These are phyloP conservation scores for Phytophthora constricta DNA, from an alignment of 352 stramenopile species.

Conservation along the genomic window DNA sequence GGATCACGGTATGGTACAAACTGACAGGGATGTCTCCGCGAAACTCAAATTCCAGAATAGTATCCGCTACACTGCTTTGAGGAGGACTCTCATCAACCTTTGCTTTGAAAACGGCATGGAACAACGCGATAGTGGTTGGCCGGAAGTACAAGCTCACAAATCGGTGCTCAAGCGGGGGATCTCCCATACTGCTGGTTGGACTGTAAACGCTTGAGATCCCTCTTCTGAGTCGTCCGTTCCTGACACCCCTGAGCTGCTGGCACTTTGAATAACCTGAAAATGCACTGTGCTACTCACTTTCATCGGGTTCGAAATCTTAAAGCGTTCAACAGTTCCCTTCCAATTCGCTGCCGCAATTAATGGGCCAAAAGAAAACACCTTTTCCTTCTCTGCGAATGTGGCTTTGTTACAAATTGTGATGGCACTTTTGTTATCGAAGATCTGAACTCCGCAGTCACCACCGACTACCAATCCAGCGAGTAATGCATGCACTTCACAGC, in stretches of 20 bases:
- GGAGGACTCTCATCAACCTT: conserved; percentile 79
- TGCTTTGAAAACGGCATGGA: conserved; percentile 82
- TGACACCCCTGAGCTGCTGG: conserved; percentile 23
- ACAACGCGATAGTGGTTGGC: conserved; percentile 86
- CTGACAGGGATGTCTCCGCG: no score
- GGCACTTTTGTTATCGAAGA: conserved; percentile 16
- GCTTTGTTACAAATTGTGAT: no score
- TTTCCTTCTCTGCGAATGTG: conserved; percentile 87
- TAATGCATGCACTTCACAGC: conserved; percentile 10
- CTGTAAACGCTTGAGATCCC: conserved; percentile 69
- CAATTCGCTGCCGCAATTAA: conserved; percentile 69
- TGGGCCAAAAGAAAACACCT: conserved; percentile 89
- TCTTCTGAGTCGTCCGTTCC: conserved; percentile 12
- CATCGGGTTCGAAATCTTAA: conserved; percentile 96
- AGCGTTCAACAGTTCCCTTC: conserved; percentile 89
- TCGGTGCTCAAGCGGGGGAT: conserved; percentile 95
- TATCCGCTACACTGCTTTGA: conserved; percentile 34
- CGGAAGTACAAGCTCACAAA: conserved; percentile 96
- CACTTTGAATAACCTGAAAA: conserved; percentile 54
- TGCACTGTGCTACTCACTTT: conserved; percentile 92
- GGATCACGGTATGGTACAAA: no score
- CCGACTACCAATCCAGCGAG: background rate
- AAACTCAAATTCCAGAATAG: conserved; percentile 89
- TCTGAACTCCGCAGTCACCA: background rate
- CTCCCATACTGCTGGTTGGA: conserved; percentile 92